phyloP scores from a whole-genome alignment of 352 stramenopile species.

The Globisporangium cederbergense region DNA sequence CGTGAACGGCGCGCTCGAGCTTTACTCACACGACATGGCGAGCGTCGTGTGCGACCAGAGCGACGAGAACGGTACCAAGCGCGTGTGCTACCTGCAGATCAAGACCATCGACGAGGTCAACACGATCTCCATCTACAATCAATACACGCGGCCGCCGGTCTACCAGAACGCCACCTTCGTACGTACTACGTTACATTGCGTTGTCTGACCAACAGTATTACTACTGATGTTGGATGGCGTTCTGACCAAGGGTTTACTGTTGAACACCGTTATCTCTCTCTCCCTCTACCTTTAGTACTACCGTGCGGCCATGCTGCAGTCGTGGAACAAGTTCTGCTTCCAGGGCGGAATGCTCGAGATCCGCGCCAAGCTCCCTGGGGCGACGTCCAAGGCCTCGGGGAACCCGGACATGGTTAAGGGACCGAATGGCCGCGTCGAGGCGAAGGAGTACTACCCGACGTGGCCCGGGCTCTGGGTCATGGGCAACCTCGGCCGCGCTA shows the following conservation, averaged over 20 bases:
- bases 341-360: conserved; percentile 91
- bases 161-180: conserved; percentile 54
- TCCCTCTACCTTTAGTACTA: no score
- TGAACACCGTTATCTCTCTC: not conserved
- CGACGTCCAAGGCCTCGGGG: conserved; percentile 56
- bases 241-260: not conserved
- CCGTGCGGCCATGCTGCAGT: conserved; percentile 86
- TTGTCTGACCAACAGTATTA: not conserved
- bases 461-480: conserved; percentile 96
- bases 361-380: conserved; percentile 85
- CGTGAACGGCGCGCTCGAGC: conserved; percentile 58
- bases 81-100: conserved; percentile 54
- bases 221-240: not conserved
- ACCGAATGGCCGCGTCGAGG: conserved; percentile 39
- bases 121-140: conserved; percentile 67
- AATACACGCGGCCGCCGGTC: conserved; percentile 46
- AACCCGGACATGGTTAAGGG: conserved; percentile 76
- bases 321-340: conserved; percentile 95
- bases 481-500: conserved; percentile 93
- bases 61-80: conserved; percentile 18
- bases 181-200: conserved; percentile 17
- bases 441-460: conserved; percentile 54
- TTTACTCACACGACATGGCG: conserved; percentile 67
- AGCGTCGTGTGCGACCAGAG: conserved; percentile 39
- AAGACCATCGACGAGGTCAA: conserved; percentile 50